Percentiles rank a stretch among this genome's conserved stretches.
Evolutionary conservation across 768 basidiomycete species (phyloP).

Genomic region (Rhodotorula taiwanensis): DNA sequence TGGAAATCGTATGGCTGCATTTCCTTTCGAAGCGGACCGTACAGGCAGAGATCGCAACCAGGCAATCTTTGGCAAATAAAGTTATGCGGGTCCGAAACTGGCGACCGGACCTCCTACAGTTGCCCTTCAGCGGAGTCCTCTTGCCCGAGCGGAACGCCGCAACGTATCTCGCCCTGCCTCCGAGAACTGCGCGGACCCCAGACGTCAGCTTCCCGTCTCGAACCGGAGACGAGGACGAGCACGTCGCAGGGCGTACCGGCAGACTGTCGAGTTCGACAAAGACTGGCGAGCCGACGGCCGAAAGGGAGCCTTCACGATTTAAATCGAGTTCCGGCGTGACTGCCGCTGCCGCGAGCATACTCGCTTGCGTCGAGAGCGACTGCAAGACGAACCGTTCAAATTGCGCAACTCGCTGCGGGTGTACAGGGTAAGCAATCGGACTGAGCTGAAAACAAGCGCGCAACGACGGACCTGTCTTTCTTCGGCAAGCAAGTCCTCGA

Average conservation of each 20-base stretch:
- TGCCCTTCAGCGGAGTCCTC: too few species aligned
- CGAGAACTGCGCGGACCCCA: not conserved
- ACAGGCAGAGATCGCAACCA: too few species aligned
- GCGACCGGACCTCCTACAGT: too few species aligned
- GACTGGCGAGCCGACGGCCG: slow-evolving; percentile 23
- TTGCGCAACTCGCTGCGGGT: slow-evolving; percentile 24
- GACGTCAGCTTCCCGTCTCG: not conserved
- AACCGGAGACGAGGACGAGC: not conserved
- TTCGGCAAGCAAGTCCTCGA: slow-evolving; percentile 21
- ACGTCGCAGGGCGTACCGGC: slow-evolving; percentile 7
- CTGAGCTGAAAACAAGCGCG: not conserved
- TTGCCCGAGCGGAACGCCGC: not conserved
- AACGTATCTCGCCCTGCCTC: too few species aligned
- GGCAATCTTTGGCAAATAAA: too few species aligned
- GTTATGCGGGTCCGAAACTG: too few species aligned
- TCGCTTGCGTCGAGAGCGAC: slow-evolving; percentile 21
- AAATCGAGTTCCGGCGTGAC: slow-evolving; percentile 18
- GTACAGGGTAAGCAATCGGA: not conserved
- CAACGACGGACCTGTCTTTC: slow-evolving; percentile 34
- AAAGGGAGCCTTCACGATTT: slow-evolving; percentile 18
- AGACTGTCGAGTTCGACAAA: slow-evolving; percentile 30
- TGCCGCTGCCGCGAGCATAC: slow-evolving; percentile 6
- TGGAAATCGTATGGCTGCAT: too few species aligned
- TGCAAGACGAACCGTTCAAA: slow-evolving; percentile 38
- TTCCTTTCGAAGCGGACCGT: too few species aligned